Base-by-base conservation (phyloP, 768 basidiomycete genomes). In the Asterophora lycoperdoides region DNA sequence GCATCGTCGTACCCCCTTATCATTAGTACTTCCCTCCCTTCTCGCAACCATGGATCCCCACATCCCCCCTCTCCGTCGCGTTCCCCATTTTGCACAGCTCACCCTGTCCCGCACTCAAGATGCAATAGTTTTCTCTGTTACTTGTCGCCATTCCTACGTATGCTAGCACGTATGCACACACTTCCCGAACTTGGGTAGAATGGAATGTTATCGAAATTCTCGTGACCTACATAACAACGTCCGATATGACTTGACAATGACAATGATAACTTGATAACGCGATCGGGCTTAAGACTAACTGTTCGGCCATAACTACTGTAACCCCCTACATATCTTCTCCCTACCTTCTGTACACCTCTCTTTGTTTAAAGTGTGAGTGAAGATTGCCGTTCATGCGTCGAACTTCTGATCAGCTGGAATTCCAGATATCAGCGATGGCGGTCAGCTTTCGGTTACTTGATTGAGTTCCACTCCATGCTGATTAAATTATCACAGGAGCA, bases 1-100 rank as follows among this genome's bases (percentile, higher is more conserved):
- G 74, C 69, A 76, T 68, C 72, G 79, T 79, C 76, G 76, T 73
- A 77, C 49, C 73, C 71, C 72, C 55, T 10, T 14, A 32, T 19
- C 38, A 40, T 28, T 14, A 41, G 13, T 23, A 14, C 39, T 19
- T 33, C 1, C 19, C 17, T 2, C 11, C 42, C 42, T 13, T 19
- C 11, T 42, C 28, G 41, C 30, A 15, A 8, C 17, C 15, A 29
- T 30, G 41, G 28, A 29, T 42, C 41, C 19, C 29, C 14, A n/a
- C 14, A 15, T 42, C 41, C 41, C 19, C n/a, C 20, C 19, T 23
- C 23, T 23, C 23, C 11, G 11, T 26, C 39, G 9, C 39, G 11
- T 26, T 26, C 20, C 18, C 37, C 37, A 5, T 38, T 20, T 38
- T 23, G 23, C 23, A 23, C n/a, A n/a, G n/a, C n/a, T n/a, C n/a